Percentiles rank a stretch among this genome's conserved stretches.
Conservation (phyloP, 2,329 filamentous ascomycete genomes). For the Gliomastix tumulicola region DNA sequence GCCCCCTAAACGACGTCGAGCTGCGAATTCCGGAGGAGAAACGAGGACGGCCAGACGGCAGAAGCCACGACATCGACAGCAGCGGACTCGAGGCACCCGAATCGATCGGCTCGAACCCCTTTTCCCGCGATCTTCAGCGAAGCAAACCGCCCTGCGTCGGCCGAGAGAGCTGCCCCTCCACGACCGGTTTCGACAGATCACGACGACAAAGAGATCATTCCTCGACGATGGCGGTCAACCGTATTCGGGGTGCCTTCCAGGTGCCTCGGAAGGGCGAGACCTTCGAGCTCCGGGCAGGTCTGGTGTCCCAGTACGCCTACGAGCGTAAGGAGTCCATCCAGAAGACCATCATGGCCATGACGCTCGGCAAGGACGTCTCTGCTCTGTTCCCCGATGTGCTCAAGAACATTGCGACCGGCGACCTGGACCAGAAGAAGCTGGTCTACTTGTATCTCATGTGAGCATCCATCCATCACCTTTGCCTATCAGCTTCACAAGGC, state of each 20-base stretch:
- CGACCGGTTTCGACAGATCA: no score
- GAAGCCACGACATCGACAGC: no score
- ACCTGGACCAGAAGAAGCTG: slow-evolving; percentile 98
- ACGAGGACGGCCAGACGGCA: no score
- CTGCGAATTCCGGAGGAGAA: no score
- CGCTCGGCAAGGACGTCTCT: slow-evolving; percentile 95
- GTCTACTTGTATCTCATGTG: slow-evolving; percentile 98
- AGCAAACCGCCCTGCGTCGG: no score
- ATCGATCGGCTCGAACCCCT: no score
- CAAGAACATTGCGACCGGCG: slow-evolving; percentile 94
- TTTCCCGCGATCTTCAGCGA: no score
- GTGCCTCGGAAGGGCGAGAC: slow-evolving; percentile 95
- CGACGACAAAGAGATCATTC: no score
- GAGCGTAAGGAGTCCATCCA: slow-evolving; percentile 99
- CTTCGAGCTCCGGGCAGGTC: slow-evolving; percentile 88
- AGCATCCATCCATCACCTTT: slow-evolving; percentile 17
- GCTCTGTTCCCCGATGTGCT: slow-evolving; percentile 94
- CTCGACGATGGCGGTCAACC: slow-evolving; percentile 80
- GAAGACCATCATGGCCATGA: slow-evolving; percentile 99
- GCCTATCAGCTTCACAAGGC: neutral
- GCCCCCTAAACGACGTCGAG: no score
- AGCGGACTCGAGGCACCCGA: no score
- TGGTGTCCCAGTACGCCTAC: slow-evolving; percentile 98
- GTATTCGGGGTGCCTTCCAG: slow-evolving; percentile 89
- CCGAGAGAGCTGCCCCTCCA: slow-evolving; percentile 18